A percentile compares a stretch with the other conserved stretches of the same genome.
phyloP scores from a whole-genome alignment of 2,329 filamentous ascomycete genomes.

The Penicillium sp. region DNA sequence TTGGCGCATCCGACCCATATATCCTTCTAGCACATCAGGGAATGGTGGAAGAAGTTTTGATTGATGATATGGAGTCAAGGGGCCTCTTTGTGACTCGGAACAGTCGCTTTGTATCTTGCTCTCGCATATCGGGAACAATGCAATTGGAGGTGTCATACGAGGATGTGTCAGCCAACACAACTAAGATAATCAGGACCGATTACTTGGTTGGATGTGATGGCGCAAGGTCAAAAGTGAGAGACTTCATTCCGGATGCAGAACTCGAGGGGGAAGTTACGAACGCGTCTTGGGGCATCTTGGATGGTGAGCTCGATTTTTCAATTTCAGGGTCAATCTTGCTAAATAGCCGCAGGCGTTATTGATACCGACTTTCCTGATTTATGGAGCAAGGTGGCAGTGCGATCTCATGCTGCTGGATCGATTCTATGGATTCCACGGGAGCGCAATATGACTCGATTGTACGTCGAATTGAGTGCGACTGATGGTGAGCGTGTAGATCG shows the following conservation, averaged over 20 bases:
- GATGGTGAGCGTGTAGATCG: constrained; percentile 35
- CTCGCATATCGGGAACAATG: constrained; percentile 31
- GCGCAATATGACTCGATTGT: constrained; percentile 70
- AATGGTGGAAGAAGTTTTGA: constrained; percentile 73
- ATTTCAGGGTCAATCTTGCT: background rate
- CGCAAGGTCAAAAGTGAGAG: constrained; percentile 71
- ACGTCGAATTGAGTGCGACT: constrained; percentile 47
- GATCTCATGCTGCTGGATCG: constrained; percentile 68
- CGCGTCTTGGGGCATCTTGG: constrained; percentile 72
- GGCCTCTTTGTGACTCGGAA: constrained; percentile 67
- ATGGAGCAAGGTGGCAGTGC: constrained; percentile 73
- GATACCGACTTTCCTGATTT: constrained; percentile 75
- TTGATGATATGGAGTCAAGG: constrained; percentile 69
- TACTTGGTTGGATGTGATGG: constrained; percentile 76
- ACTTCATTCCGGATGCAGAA: constrained; percentile 60
- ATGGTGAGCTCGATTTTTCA: constrained; percentile 56
- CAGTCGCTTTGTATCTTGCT: constrained; percentile 64
- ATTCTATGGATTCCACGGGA: constrained; percentile 76
- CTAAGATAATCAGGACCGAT: constrained; percentile 57
- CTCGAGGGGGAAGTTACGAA: constrained; percentile 56
- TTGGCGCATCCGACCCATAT: constrained; percentile 59
- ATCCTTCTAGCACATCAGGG: constrained; percentile 69
- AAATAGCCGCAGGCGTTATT: constrained; percentile 41
- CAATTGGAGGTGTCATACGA: constrained; percentile 50
- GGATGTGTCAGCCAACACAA: constrained; percentile 40